Evolutionary conservation across 2,329 filamentous ascomycete species (phyloP).

Genomic region (Volutella citrinella): DNA sequence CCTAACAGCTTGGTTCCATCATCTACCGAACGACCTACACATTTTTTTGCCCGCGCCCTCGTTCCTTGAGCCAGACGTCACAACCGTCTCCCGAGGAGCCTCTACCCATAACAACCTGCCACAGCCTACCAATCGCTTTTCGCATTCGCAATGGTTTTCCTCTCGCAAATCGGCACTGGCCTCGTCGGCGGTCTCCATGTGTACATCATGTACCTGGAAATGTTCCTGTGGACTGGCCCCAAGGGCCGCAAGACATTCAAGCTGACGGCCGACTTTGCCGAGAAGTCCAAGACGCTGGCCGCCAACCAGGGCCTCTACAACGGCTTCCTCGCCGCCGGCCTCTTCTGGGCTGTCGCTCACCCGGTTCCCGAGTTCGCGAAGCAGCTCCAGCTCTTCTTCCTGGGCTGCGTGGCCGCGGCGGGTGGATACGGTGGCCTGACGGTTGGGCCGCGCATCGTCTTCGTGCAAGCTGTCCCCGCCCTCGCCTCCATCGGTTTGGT

Average conservation of each 20-base stretch:
- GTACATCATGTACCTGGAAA: constrained; percentile 49
- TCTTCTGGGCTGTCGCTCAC: constrained; percentile 46
- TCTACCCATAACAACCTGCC: not conserved
- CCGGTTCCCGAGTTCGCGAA: constrained; percentile 38
- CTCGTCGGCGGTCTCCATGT: constrained; percentile 41
- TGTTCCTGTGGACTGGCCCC: constrained; percentile 48
- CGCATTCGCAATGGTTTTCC: constrained; percentile 28
- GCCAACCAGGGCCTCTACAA: constrained; percentile 54
- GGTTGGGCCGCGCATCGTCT: constrained; percentile 38
- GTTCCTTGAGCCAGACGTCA: not conserved
- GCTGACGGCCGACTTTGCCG: constrained; percentile 42
- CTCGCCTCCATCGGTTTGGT: constrained; percentile 28
- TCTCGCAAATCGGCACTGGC: constrained; percentile 34
- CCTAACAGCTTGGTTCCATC: no score
- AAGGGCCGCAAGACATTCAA: constrained; percentile 43
- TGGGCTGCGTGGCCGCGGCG: constrained; percentile 42
- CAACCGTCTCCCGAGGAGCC: not conserved
- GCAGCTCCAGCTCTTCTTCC: constrained; percentile 48
- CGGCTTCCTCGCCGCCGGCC: constrained; percentile 48
- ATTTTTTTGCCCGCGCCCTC: no score
- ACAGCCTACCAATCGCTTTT: not conserved
- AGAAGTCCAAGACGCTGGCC: constrained; percentile 42
- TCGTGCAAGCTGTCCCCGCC: constrained; percentile 37
- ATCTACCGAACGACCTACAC: no score
- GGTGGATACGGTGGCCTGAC: constrained; percentile 44